Percentiles rank a stretch among this genome's conserved stretches.
Conservation (phyloP, 2,329 filamentous ascomycete species). For the Talaromyces albobiverticillius region DNA sequence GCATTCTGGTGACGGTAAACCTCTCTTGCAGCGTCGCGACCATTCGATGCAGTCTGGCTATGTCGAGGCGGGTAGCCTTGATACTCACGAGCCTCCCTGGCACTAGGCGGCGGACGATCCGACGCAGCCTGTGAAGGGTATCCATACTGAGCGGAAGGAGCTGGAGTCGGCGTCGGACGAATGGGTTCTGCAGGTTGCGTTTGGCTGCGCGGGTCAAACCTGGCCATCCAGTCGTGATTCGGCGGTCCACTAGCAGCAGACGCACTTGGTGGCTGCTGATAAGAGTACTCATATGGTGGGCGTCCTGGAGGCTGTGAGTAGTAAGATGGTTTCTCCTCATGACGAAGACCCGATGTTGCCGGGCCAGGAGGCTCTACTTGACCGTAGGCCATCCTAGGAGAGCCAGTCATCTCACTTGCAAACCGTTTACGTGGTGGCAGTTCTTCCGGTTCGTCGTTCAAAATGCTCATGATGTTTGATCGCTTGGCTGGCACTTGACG, state of each 20-base stretch:
- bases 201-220: constrained; percentile 40
- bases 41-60: constrained; percentile 21
- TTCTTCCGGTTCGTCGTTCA: constrained; percentile 49
- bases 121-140: constrained; percentile 7
- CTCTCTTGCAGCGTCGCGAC: constrained; percentile 20
- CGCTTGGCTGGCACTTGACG: constrained; percentile 46
- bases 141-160: constrained; percentile 29
- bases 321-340: constrained; percentile 26
- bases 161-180: constrained; percentile 34
- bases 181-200: constrained; percentile 19
- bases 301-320: constrained; percentile 20
- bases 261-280: constrained; percentile 25
- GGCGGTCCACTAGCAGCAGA: constrained; percentile 24
- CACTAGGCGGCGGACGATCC: constrained; percentile 7
- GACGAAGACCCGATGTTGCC: constrained; percentile 22
- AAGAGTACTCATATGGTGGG: constrained; percentile 32
- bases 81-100: constrained; percentile 9
- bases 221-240: constrained; percentile 41
- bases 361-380: constrained; percentile 13
- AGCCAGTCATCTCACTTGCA: constrained; percentile 33
- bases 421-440: constrained; percentile 46
- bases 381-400: constrained; percentile 12
- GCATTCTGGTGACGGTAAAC: constrained; percentile 21
- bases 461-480: constrained; percentile 49
- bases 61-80: constrained; percentile 22